Evolutionary conservation across 108 stramenopile species (phyloP).

Genomic region (Chaetoceros tenuissimus): DNA sequence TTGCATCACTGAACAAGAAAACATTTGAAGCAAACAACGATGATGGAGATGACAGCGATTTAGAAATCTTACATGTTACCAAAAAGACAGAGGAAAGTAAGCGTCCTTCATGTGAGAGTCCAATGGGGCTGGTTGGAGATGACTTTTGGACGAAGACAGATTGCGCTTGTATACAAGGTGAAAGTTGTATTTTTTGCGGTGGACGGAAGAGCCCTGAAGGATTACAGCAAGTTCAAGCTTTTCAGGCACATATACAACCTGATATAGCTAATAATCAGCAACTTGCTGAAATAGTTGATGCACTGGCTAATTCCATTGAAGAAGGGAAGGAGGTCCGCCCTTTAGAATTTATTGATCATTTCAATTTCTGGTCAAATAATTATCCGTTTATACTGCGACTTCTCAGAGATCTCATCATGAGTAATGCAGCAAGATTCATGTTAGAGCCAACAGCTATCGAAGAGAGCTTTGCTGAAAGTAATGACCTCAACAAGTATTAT

Average conservation of each 20-base stretch:
- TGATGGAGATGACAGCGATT: constrained; percentile 18
- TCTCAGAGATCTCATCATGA: constrained; percentile 31
- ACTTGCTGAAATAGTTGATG: background rate
- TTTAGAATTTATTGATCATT: background rate
- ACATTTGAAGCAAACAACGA: background rate
- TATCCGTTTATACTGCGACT: constrained; percentile 16
- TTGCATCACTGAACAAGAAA: constrained; percentile 6
- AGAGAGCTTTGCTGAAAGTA: background rate
- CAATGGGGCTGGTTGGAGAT: background rate
- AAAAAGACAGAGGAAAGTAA: background rate
- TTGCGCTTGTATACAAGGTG: too few relatives aligned
- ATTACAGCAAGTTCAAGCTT: too few relatives aligned
- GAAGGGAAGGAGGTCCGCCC: background rate
- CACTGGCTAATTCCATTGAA: background rate
- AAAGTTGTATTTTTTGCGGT: too few relatives aligned
- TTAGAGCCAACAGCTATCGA: constrained; percentile 12
- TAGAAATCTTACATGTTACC: constrained; percentile 25
- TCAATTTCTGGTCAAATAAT: background rate
- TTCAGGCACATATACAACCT: too few relatives aligned
- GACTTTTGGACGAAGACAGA: background rate
- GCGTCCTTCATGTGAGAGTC: background rate
- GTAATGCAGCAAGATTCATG: constrained; percentile 26
- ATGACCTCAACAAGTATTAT: constrained; percentile 17
- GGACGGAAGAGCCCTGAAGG: too few relatives aligned
- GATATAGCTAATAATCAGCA: background rate